Evolutionary conservation across 305 asterid genomes (phyloP).

Genomic region (Ilex paraguariensis): DNA sequence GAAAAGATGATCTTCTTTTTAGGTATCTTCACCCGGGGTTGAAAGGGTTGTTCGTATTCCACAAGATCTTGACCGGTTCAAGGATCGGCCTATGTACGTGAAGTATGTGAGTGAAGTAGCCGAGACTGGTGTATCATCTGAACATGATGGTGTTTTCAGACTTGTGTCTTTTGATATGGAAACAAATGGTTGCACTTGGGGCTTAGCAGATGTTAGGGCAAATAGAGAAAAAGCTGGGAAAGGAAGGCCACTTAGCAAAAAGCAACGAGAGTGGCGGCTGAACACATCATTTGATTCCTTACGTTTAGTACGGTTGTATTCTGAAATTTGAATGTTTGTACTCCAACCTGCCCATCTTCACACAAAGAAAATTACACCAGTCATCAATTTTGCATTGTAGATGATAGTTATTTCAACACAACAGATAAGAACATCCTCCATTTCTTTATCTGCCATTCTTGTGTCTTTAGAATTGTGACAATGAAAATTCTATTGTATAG

Average conservation of each 20-base stretch:
- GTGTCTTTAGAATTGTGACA: no score
- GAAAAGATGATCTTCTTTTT: not conserved
- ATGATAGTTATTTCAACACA: no score
- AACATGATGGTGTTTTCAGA: slow-evolving; percentile 61
- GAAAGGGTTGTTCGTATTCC: slow-evolving; percentile 75
- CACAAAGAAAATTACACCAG: no score
- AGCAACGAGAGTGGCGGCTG: slow-evolving; percentile 81
- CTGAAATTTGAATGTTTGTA: slow-evolving; percentile 39
- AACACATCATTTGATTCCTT: slow-evolving; percentile 58
- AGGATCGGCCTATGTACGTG: slow-evolving; percentile 73
- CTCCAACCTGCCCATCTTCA: no score
- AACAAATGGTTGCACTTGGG: slow-evolving; percentile 62
- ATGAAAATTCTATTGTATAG: no score
- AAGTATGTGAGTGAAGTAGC: slow-evolving; percentile 38
- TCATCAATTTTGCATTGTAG: no score
- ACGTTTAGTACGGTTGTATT: slow-evolving; percentile 54
- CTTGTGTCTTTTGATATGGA: slow-evolving; percentile 52
- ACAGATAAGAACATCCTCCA: no score
- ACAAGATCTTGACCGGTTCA: slow-evolving; percentile 77
- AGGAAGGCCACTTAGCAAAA: slow-evolving; percentile 85
- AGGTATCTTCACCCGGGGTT: slow-evolving; percentile 94
- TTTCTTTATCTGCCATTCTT: no score
- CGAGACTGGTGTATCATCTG: slow-evolving; percentile 38
- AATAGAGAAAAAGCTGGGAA: slow-evolving; percentile 88
- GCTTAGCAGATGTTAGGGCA: slow-evolving; percentile 69